Percentiles rank a stretch among this genome's conserved stretches.
Conservation (phyloP, 176 grass and related monocot genomes). For the Zea mays region Zm-B73-REFERENCE-NAM-5.0 NC_050096.1:299236501-299237000, state of each 20-base stretch:
- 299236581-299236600: background rate
- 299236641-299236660: slow-evolving; percentile 9
- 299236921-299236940: slow-evolving; percentile 57
- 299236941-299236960: slow-evolving; percentile 48
- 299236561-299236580: background rate
- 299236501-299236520: slow-evolving; percentile 4
- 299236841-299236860: slow-evolving; percentile 89
- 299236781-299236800: slow-evolving; percentile 97
- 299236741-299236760: slow-evolving; percentile 13
- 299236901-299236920: slow-evolving; percentile 42
- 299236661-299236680: slow-evolving; percentile 18
- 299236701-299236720: background rate
- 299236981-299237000: slow-evolving; percentile 56
- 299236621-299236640: background rate
- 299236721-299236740: slow-evolving; percentile 12
- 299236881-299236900: slow-evolving; percentile 40
- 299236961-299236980: slow-evolving; percentile 20
- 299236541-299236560: background rate
- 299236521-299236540: background rate
- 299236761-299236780: slow-evolving; percentile 69
- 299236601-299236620: background rate
- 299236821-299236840: slow-evolving; percentile 80
- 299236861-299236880: slow-evolving; percentile 47
- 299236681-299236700: slow-evolving; percentile 11
- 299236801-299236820: slow-evolving; percentile 93